Evolutionary conservation across 371 early-diverging fungal genomes (phyloP).

Genomic region (Thermomucor indicae-seudaticae): DNA sequence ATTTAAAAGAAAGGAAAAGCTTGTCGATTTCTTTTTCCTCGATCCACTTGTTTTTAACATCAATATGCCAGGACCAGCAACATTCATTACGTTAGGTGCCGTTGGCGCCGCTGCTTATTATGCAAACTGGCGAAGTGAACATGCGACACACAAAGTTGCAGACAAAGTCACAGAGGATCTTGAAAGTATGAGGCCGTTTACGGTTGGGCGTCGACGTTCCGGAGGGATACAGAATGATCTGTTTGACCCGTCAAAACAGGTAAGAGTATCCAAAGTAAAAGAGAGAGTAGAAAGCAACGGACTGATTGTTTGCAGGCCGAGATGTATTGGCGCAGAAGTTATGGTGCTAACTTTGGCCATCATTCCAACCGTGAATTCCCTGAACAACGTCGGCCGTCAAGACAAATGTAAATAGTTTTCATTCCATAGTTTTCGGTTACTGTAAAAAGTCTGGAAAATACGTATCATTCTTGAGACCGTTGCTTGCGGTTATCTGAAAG

Average conservation of each 20-base stretch:
- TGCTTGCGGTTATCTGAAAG: too few species aligned
- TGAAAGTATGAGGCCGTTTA: slow-evolving; percentile 2
- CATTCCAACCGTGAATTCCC: slow-evolving; percentile 8
- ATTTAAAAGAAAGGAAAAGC: too few species aligned
- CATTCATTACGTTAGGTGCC: slow-evolving; percentile 1
- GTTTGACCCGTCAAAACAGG: slow-evolving; percentile 7
- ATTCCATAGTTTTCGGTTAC: not conserved
- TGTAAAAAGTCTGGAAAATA: too few species aligned
- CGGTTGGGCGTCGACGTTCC: slow-evolving; percentile 4
- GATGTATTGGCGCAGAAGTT: slow-evolving; percentile 7
- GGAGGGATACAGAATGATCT: slow-evolving; percentile 7
- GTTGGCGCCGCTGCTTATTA: not conserved
- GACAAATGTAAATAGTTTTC: not conserved
- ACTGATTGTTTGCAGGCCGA: slow-evolving; percentile 2
- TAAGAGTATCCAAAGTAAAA: not conserved
- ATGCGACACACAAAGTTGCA: not conserved
- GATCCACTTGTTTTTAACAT: not conserved
- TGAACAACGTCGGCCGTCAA: not conserved
- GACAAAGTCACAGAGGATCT: not conserved
- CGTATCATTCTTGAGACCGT: too few species aligned
- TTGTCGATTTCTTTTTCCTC: not conserved
- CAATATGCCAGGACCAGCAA: slow-evolving; percentile 1
- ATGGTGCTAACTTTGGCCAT: slow-evolving; percentile 12
- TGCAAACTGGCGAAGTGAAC: not conserved
- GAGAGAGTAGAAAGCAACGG: not conserved